A percentile compares a stretch with the other conserved stretches of the same genome.
These are phyloP conservation scores for Blastobotrys illinoisensis DNA, from an alignment of 1,139 yeast species.

Conservation along the genomic window DNA sequence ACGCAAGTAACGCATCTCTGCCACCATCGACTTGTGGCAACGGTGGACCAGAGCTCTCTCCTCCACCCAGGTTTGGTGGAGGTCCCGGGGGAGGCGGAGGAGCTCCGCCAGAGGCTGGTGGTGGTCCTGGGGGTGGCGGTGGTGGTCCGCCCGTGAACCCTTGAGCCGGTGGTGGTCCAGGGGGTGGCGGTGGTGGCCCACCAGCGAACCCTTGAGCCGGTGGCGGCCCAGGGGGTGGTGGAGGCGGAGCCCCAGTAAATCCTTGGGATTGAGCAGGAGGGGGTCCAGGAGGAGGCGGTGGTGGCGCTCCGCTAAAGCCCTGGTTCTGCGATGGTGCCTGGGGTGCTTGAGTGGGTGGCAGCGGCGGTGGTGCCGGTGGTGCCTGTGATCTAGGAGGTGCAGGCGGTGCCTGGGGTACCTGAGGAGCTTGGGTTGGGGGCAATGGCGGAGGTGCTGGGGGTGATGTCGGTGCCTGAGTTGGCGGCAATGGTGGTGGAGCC, in stretches of 20 bases:
- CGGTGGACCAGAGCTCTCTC: constrained; percentile 34
- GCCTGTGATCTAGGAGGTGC: constrained; percentile 29
- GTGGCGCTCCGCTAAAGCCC: constrained; percentile 10
- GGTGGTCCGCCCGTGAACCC: constrained; percentile 19
- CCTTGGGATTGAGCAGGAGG: constrained; percentile 6
- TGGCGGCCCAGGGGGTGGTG: constrained; percentile 19
- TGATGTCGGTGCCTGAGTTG: constrained; percentile 15
- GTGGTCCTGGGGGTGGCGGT: constrained; percentile 37
- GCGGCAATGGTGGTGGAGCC: constrained; percentile 5
- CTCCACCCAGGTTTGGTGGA: constrained; percentile 29
- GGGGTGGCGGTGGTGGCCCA: constrained; percentile 14
- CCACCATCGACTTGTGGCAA: constrained; percentile 46
- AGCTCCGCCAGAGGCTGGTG: constrained; percentile 29
- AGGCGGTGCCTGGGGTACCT: constrained; percentile 17
- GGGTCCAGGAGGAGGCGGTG: constrained; percentile 21
- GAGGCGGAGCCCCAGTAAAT: constrained; percentile 20
- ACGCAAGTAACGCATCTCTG: constrained; percentile 79
- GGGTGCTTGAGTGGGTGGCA: constrained; percentile 17
- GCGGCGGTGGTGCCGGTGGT: constrained; percentile 31
- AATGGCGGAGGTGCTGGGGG: constrained; percentile 16
- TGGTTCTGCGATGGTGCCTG: constrained; percentile 7
- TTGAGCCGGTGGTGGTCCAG: constrained; percentile 24
- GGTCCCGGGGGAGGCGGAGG: constrained; percentile 37
- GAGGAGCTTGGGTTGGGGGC: constrained; percentile 11
- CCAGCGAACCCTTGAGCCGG: background rate